A percentile compares a stretch with the other conserved stretches of the same genome.
Conservation (phyloP, 2,329 filamentous ascomycete genomes). For the Cladobotryum protrusum region DNA sequence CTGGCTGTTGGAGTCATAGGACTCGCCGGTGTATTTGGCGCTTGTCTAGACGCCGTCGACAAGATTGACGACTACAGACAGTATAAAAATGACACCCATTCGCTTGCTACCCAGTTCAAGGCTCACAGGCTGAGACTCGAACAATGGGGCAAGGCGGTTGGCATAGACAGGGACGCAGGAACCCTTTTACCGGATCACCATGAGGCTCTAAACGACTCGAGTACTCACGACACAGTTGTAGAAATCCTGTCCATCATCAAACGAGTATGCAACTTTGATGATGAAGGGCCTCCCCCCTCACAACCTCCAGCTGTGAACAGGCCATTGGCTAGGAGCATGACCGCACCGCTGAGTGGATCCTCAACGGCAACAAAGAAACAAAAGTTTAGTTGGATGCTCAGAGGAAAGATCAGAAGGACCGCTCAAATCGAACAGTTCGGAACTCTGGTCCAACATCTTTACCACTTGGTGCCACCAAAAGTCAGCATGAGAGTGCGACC, state of each 20-base stretch:
- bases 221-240: background rate
- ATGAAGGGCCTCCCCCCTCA: background rate
- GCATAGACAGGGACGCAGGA: conserved; percentile 7
- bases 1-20: conserved; percentile 15
- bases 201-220: conserved; percentile 9
- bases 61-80: conserved; percentile 13
- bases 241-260: conserved; percentile 10
- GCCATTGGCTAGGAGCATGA: background rate
- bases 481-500: too few species aligned
- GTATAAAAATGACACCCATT: conserved; percentile 11
- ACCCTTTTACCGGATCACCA: conserved; percentile 6
- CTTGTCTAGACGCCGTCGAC: conserved; percentile 16
- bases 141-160: conserved; percentile 18
- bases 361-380: conserved; percentile 3
- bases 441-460: conserved; percentile 7
- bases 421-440: conserved; percentile 9
- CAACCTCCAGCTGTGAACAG: background rate
- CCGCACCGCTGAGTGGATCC: background rate
- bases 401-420: conserved; percentile 9
- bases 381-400: conserved; percentile 11
- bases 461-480: conserved; percentile 9
- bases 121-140: conserved; percentile 14
- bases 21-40: conserved; percentile 17
- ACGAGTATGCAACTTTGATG: background rate
- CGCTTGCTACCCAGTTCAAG: conserved; percentile 11